Conservation (phyloP, 148 eudicot species). For the Silene conica region DNA sequence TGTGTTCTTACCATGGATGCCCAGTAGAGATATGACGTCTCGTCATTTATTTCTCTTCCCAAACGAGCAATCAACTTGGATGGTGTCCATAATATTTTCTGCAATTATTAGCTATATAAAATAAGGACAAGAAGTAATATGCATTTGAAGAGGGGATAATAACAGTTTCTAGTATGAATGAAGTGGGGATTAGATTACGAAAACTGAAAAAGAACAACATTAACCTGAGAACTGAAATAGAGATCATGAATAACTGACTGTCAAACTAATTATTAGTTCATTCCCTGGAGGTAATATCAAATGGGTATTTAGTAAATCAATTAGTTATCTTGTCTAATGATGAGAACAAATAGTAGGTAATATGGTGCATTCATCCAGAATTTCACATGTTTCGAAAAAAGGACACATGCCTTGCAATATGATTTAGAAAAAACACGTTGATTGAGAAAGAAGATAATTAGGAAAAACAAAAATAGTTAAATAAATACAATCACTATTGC, state of each 20-base stretch:
- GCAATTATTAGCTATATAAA: slow-evolving; percentile 12
- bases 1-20: slow-evolving; percentile 65
- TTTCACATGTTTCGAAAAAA: too few species aligned
- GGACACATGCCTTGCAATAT: too few species aligned
- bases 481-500: not conserved
- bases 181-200: not conserved
- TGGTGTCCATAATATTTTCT: slow-evolving; percentile 85
- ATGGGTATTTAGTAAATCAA: not conserved
- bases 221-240: not conserved
- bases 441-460: too few species aligned
- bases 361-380: too few species aligned
- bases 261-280: not conserved
- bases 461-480: not conserved
- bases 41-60: slow-evolving; percentile 90
- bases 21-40: slow-evolving; percentile 90
- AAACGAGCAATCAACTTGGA: slow-evolving; percentile 86
- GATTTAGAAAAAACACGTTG: too few species aligned
- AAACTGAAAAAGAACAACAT: not conserved
- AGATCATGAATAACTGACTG: not conserved
- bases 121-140: not conserved
- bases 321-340: too few species aligned
- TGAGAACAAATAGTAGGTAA: too few species aligned
- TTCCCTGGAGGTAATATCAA: not conserved
- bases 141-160: not conserved
- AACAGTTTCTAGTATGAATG: not conserved